Evolutionary conservation across 352 stramenopile species (phyloP), one percentile per base, ranked within the genome.

Genomic region (Phytopythium montanum): DNA sequence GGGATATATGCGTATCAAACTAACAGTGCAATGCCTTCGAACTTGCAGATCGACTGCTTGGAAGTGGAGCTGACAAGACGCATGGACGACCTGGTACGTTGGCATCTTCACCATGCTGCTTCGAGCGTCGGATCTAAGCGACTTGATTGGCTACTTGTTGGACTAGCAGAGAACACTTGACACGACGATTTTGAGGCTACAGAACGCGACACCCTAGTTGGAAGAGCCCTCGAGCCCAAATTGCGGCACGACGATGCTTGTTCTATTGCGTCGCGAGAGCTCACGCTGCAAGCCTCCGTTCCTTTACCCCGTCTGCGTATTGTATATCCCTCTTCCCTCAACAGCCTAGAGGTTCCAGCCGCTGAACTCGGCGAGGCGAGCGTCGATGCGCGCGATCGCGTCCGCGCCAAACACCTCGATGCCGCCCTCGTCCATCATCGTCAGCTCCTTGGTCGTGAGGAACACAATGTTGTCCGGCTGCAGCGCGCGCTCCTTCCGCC

Each of bases 381-480:
- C 72, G 69, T 94, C 85, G 16, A 94, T 85, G 38, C 77, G 76
- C 9, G 69, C 77, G 61, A 90, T 75, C 19, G 85, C 58, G 28
- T 90, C 77, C n/a, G 67, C 63, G 23, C 75, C 79, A 63, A 94
- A 94, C 6, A 73, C 77, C n/a, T 87, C 72, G 39, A 86, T 51
- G 55, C 83, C 80, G 23, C 76, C 61, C 53, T 77, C 75, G 65
- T 93, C 83, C 60, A 90, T 66, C 10, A 56, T 66, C 39, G 66
- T 63, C 18, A 93, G 69, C 57, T 95, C 85, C 68, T 90, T 92
- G 34, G 76, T 83, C 48, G 87, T 95, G 60, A 95, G 66, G 60
- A 96, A 90, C 21, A 96, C 86, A 21, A 94, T 65, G 63, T 97
- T 97, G 69, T 95, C 87, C 2, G 85, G 83, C 34, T 72, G 74